Evolutionary conservation across 1,284 basidiomycete species (phyloP).

Genomic region (Ceratobasidium theobromae): DNA sequence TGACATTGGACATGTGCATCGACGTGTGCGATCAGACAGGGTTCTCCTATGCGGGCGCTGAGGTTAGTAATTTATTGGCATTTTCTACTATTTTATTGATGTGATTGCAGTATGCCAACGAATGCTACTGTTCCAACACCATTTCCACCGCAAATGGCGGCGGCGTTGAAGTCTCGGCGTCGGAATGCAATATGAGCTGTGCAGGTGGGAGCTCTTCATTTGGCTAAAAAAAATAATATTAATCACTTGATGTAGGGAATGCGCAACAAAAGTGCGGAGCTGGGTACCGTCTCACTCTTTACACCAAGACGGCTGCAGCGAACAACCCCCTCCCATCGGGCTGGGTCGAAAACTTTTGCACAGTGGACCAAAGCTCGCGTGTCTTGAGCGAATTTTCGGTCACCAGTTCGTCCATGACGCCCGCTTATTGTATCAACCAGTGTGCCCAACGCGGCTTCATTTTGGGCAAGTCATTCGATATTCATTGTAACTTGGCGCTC

Average conservation of each 20-base stretch:
- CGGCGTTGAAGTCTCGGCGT: constrained; percentile 7
- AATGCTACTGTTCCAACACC: constrained; percentile 40
- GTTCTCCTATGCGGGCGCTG: constrained; percentile 46
- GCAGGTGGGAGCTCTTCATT: constrained; percentile 5
- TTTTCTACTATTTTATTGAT: neutral
- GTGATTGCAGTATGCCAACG: constrained; percentile 33
- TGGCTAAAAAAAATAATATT: neutral
- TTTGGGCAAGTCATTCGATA: neutral
- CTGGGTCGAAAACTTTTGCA: constrained; percentile 25
- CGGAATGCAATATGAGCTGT: constrained; percentile 34
- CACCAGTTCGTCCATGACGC: constrained; percentile 8
- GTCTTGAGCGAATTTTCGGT: constrained; percentile 3
- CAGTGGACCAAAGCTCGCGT: constrained; percentile 13
- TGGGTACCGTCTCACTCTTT: constrained; percentile 18
- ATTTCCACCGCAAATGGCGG: constrained; percentile 6
- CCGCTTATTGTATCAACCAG: neutral
- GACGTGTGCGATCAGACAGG: constrained; percentile 39
- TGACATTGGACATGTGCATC: constrained; percentile 19
- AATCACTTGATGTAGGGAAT: neutral
- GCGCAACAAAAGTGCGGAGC: constrained; percentile 26
- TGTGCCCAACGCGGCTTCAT: constrained; percentile 3
- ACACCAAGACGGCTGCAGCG: neutral
- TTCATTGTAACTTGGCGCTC: neutral
- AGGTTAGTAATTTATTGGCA: constrained; percentile 2
- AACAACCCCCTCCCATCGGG: constrained; percentile 5